phyloP scores from a whole-genome alignment of 495 filamentous ascomycete genomes.

The Xylaria scruposa region DNA sequence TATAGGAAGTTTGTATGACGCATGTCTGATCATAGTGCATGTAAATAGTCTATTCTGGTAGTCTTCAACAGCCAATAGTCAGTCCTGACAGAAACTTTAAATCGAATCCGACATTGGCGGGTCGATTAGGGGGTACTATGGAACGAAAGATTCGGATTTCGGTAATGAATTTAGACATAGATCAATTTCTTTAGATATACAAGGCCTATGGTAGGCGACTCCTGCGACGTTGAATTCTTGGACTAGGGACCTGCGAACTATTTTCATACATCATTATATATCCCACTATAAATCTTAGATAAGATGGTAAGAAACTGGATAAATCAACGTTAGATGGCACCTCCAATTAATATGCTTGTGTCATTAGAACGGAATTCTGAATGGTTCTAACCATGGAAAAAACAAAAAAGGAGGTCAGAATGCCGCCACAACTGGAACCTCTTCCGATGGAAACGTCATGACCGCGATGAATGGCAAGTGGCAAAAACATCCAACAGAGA shows the following conservation, averaged over 20 bases:
- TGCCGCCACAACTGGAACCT: not conserved
- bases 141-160: not conserved
- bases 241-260: not conserved
- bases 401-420: not conserved
- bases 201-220: not conserved
- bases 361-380: constrained; percentile 7
- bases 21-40: no score
- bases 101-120: not conserved
- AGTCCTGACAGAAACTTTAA: not conserved
- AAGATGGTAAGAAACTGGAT: not conserved
- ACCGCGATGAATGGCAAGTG: constrained; percentile 24
- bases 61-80: no score
- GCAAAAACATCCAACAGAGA: not conserved
- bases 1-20: no score
- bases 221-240: not conserved
- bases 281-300: not conserved
- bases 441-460: not conserved
- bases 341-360: not conserved
- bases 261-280: not conserved
- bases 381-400: not conserved
- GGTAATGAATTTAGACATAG: not conserved
- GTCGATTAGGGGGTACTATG: not conserved
- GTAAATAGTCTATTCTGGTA: no score
- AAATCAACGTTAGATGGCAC: not conserved
- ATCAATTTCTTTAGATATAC: not conserved